Base-by-base conservation (phyloP, 148 eudicot species). In the Diospyros lotus region DNA sequence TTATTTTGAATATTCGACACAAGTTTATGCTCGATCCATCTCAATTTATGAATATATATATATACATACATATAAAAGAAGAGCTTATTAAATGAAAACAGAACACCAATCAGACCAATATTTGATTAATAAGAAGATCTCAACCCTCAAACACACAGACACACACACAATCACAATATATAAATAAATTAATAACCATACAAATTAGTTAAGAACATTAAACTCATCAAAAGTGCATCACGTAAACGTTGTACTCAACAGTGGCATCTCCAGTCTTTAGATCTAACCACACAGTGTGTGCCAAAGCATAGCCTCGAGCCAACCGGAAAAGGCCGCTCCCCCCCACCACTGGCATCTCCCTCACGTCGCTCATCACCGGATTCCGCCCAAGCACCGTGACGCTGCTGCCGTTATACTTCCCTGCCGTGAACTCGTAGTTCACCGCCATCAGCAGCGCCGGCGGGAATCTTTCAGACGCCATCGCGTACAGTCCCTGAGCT, bases 271-370 rank as follows among this genome's bases (percentile, higher is more conserved):
- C 75, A 1, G 75, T 77, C 2, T 46, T 43, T 1, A 15, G 1
- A 74, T 76, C 79, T 43, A 66, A 9, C 73, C 52, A 62, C 64
- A 76, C 59, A 9, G 91, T 87, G 4, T 76, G 84, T 28, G 91
- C 89, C 79, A 75, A 64, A 38, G 82, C 89, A 58, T 83, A 83
- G 1, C 91, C 89, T 5, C 85, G 79, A 1, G 85, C 88, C 4
- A 79, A 77, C 10, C 90, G 61, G 69, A 87, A 87, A 60, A 80
- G 55, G 76, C 91, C 91, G 75, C 82, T 81, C 18, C 91, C 91
- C 14, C 91, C 91, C 3, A 87, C 79, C n/a, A 87, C 59, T 4
- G 91, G 87, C 84, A 87, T 75, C 6, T 87, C 91, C 71, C 88
- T 71, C 52, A 75, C 78, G 11, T 64, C 77, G 1, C 71, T 73